Percentiles rank a stretch among this genome's conserved stretches.
Conservation (phyloP, 2,329 filamentous ascomycete genomes). For the Triangularia verruculosa region DNA sequence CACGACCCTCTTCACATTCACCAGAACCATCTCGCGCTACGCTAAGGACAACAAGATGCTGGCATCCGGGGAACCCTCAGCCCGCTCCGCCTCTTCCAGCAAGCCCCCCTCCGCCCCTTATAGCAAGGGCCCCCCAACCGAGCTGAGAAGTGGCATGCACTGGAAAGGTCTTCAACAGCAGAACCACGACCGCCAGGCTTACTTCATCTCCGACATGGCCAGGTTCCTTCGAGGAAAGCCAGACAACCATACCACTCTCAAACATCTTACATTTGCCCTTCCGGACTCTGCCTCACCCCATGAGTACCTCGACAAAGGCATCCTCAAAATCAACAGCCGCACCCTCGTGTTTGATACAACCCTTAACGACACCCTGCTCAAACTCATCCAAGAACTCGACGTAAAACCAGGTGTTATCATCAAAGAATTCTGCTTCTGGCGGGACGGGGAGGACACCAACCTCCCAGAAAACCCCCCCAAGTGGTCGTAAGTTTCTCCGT, state of each 20-base stretch:
- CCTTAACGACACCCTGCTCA: constrained; percentile 13
- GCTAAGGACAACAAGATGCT: neutral
- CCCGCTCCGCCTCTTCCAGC: neutral
- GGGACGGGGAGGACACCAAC: constrained; percentile 16
- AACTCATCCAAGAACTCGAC: constrained; percentile 12
- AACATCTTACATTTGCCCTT: neutral
- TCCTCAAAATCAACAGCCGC: constrained; percentile 12
- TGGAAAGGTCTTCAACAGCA: neutral
- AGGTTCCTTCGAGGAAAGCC: neutral
- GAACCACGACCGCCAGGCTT: neutral
- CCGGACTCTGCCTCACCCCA: neutral
- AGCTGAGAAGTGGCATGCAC: neutral
- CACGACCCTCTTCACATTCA: constrained; percentile 14
- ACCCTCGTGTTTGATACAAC: constrained; percentile 18
- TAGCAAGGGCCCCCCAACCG: neutral
- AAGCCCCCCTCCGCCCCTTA: neutral
- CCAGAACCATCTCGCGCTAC: neutral
- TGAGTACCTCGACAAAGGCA: constrained; percentile 9
- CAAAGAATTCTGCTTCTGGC: constrained; percentile 18
- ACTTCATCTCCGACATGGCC: constrained; percentile 9
- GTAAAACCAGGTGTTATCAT: constrained; percentile 14
- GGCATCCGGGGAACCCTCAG: neutral
- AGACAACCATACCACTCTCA: neutral
- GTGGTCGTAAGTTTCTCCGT: constrained; percentile 6
- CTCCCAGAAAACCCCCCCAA: neutral